These are phyloP conservation scores for Rhodomyrtus psidioides DNA, from an alignment of 441 rosid genomes.

Conservation along the genomic window DNA sequence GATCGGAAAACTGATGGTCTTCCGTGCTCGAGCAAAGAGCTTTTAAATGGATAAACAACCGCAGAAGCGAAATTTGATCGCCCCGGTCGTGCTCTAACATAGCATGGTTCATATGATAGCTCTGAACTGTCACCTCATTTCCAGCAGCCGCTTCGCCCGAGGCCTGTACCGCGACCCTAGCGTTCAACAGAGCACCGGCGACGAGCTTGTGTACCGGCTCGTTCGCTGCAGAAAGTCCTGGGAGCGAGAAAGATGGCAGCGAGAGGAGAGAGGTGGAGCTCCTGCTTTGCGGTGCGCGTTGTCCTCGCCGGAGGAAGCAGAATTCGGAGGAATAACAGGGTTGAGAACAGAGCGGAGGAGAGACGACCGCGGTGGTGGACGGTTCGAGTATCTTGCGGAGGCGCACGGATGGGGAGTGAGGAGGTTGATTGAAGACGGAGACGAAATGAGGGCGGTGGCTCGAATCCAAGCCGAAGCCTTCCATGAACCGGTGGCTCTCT, in stretches of 20 bases:
- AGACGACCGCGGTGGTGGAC: neutral
- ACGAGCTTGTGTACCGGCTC: neutral
- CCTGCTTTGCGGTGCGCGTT: neutral
- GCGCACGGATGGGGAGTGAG: constrained; percentile 70
- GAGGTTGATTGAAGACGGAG: constrained; percentile 32
- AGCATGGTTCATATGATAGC: neutral
- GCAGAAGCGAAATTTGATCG: neutral
- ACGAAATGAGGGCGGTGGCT: constrained; percentile 54
- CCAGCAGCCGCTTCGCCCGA: neutral
- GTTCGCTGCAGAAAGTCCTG: neutral
- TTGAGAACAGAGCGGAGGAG: neutral
- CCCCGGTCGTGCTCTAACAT: neutral
- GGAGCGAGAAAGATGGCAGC: neutral
- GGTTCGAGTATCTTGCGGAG: constrained; percentile 21
- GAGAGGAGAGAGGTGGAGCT: neutral
- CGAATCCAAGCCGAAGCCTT: constrained; percentile 80
- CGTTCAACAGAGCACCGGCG: neutral
- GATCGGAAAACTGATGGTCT: neutral
- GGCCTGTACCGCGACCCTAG: neutral
- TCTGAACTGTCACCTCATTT: neutral
- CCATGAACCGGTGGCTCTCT: constrained; percentile 49
- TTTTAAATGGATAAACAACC: neutral
- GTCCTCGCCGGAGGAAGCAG: neutral
- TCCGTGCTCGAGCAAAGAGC: neutral
- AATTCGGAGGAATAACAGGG: neutral